Percentiles rank a stretch among this genome's conserved stretches.
phyloP scores from a whole-genome alignment of 768 basidiomycete genomes.

The Dictyophora rubrovolvata region DNA sequence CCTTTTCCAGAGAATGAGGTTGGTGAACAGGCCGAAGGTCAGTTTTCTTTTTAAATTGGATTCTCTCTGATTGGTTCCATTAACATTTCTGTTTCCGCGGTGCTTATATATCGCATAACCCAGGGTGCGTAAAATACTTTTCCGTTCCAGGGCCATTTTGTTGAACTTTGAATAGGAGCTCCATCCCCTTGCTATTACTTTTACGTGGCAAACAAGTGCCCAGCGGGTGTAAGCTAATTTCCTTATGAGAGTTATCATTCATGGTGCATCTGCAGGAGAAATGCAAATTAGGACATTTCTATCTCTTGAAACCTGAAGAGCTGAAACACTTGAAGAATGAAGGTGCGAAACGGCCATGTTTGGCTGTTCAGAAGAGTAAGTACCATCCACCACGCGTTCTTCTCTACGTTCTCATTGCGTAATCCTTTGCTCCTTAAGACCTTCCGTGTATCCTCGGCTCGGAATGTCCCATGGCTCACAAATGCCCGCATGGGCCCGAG shows the following conservation, averaged over 20 bases:
- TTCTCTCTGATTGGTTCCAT: too few relatives aligned
- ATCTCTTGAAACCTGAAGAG: neutral
- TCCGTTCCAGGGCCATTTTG: neutral
- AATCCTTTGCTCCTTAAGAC: neutral
- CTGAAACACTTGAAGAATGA: neutral
- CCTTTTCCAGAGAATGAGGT: too few relatives aligned
- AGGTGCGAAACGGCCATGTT: neutral
- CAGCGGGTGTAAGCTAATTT: neutral
- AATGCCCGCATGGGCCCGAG: neutral
- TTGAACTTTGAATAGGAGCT: neutral
- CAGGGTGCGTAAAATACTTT: neutral
- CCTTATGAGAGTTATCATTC: neutral
- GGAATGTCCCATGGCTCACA: neutral
- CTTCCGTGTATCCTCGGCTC: neutral
- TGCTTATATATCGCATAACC: neutral
- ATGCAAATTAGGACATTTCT: neutral
- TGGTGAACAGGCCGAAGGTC: too few relatives aligned
- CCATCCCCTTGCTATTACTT: neutral
- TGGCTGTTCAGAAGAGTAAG: neutral
- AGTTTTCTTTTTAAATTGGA: too few relatives aligned
- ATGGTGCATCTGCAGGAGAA: neutral
- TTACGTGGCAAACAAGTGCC: neutral
- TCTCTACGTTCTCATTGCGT: neutral
- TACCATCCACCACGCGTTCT: neutral
- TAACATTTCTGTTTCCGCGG: too few relatives aligned